Evolutionary conservation across 495 filamentous ascomycete species (phyloP), one percentile per base, ranked within the genome.

Genomic region (Evernia prunastri): DNA sequence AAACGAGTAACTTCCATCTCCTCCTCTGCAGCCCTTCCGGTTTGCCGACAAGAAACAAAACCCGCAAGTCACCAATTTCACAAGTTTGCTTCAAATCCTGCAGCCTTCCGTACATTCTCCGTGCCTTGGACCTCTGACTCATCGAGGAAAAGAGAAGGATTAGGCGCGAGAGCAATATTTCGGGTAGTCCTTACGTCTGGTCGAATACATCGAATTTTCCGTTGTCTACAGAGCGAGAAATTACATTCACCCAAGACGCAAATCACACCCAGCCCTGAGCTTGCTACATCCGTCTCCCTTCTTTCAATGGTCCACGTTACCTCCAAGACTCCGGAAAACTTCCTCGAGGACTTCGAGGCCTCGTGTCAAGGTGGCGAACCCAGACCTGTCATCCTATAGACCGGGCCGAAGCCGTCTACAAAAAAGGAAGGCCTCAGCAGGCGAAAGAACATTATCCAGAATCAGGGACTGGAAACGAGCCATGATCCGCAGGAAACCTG

Each of bases 401-500:
- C 35, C 62, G 63, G 58, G 61, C 49, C 63, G 63, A 65, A 69
- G 69, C 25, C 54, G 61, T 33, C 65, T 64, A 47, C 67, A 56
- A 27, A 66, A 59, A 39, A 64, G 61, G 25, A 67, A 64, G 63
- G 58, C 61, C 60, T 69, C 68, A 66, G 59, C 29, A 54, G 54
- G 60, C 63, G 63, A 63, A 63, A 54, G 62, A 2, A 69, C 66
- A 60, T 23, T 57, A 13, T 65, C 62, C 43, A 64, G 60, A 40
- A 64, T 69, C 31, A 42, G 66, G 56, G 25, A 51, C 59, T 71
- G 69, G 67, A 71, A 66, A 67, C 69, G 67, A 66, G 68, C 68
- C 69, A 71, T 71, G 69, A 71, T 69, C 66, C 66, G 67, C 65
- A 65, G 66, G 63, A 71, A 71, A 65, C 63, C 61, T 61, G 58